phyloP scores from a whole-genome alignment of 331 rosid genomes.

The Erythrophleum ivorense region DNA sequence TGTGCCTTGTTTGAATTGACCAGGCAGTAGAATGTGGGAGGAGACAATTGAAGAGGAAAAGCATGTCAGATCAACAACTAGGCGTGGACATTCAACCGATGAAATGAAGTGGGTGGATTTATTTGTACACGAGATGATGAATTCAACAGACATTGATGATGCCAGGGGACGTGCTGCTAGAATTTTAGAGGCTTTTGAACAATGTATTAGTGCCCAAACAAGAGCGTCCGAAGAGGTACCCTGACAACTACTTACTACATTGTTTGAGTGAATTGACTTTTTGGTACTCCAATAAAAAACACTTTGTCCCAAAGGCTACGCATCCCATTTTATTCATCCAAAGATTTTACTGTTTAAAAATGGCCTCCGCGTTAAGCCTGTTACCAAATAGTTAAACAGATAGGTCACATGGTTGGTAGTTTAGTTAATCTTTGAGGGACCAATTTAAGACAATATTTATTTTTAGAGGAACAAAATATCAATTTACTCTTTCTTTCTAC shows the following conservation, averaged over 20 bases:
- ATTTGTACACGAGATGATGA: conserved; percentile 52
- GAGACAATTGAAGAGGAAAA: conserved; percentile 29
- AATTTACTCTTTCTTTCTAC: no score
- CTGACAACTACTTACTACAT: not conserved
- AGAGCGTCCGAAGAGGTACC: conserved; percentile 44
- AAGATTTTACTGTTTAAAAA: no score
- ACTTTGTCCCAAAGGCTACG: no score
- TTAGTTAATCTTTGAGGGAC: no score
- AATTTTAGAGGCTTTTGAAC: conserved; percentile 50
- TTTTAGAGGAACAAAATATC: no score
- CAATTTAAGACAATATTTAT: no score
- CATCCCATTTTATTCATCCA: no score
- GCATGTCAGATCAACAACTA: not conserved
- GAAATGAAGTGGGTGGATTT: conserved; percentile 50
- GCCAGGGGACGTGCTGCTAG: conserved; percentile 48
- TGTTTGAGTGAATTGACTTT: no score
- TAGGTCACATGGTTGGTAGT: no score
- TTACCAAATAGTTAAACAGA: no score
- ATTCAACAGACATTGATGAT: conserved; percentile 41
- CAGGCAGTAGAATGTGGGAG: conserved; percentile 45
- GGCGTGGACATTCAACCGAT: conserved; percentile 13
- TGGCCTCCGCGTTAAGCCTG: no score
- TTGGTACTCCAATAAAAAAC: no score
- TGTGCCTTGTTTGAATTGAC: not conserved
- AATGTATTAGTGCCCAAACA: conserved; percentile 31